These are phyloP conservation scores for Keithomyces neogunnii DNA, from an alignment of 2,329 filamentous ascomycete genomes.

Conservation along the genomic window DNA sequence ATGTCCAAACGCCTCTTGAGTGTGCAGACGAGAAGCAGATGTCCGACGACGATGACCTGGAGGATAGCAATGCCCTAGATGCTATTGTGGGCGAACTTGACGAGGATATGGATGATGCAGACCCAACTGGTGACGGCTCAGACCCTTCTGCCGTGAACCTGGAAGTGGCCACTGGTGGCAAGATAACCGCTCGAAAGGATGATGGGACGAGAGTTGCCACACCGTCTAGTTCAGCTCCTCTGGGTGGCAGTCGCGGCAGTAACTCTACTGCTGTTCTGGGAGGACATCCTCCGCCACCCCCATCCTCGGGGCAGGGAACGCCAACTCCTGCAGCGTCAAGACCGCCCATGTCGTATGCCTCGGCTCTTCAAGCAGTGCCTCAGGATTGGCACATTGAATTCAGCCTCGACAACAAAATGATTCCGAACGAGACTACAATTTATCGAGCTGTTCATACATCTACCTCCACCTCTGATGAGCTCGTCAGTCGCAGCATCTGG, in stretches of 20 bases:
- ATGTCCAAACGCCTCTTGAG: conserved; percentile 67
- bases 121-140: conserved; percentile 48
- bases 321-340: conserved; percentile 45
- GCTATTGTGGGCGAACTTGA: conserved; percentile 87
- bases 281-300: conserved; percentile 2
- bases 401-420: conserved; percentile 71
- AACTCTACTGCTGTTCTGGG: conserved; percentile 17
- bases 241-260: conserved; percentile 29
- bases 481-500: conserved; percentile 73
- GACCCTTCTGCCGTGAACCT: conserved; percentile 82
- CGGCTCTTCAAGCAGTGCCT: conserved; percentile 69
- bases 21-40: conserved; percentile 88
- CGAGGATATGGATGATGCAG: conserved; percentile 67
- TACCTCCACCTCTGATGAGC: conserved; percentile 46
- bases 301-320: conserved; percentile 29
- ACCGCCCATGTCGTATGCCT: conserved; percentile 67
- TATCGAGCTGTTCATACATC: conserved; percentile 83
- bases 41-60: conserved; percentile 60
- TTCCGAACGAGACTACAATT: conserved; percentile 88
- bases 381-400: conserved; percentile 99
- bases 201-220: conserved; percentile 83
- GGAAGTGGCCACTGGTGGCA: conserved; percentile 78
- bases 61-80: conserved; percentile 62
- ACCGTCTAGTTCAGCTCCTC: conserved; percentile 46
- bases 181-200: conserved; percentile 83